These are phyloP conservation scores for Lenwebbia sp. DNA, from an alignment of 345 rosid genomes.

Conservation along the genomic window DNA sequence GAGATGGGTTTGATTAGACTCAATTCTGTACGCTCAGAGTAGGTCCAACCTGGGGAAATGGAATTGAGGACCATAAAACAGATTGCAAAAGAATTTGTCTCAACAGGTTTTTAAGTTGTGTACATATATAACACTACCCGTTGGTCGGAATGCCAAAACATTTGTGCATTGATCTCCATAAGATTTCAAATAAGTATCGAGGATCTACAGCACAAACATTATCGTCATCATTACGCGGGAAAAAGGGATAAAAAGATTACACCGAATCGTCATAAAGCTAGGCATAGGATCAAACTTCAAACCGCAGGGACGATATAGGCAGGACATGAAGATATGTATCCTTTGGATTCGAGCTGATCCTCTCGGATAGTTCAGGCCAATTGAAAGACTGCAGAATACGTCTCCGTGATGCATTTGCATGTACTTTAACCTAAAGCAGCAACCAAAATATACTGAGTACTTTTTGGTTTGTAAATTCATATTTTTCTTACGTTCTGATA, in stretches of 20 bases:
- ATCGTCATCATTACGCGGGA: not conserved
- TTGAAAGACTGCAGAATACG: slow-evolving; percentile 48
- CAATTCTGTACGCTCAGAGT: slow-evolving; percentile 53
- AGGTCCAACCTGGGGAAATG: slow-evolving; percentile 58
- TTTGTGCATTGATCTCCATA: slow-evolving; percentile 32
- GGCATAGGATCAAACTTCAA: slow-evolving; percentile 33
- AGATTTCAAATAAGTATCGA: slow-evolving; percentile 37
- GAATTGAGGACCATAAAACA: not conserved
- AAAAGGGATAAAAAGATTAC: not conserved
- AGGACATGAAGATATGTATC: slow-evolving; percentile 63
- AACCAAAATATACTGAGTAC: not conserved
- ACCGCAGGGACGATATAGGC: slow-evolving; percentile 52
- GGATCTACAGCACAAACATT: slow-evolving; percentile 15
- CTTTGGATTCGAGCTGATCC: slow-evolving; percentile 49
- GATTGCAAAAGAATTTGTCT: not conserved
- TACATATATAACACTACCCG: slow-evolving; percentile 23
- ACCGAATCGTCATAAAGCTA: not conserved
- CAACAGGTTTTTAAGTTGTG: not conserved
- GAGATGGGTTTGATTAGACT: slow-evolving; percentile 51
- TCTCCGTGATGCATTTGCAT: slow-evolving; percentile 54
- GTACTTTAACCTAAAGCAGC: slow-evolving; percentile 42
- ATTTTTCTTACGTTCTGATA: not conserved
- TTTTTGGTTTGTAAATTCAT: not conserved
- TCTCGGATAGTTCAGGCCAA: slow-evolving; percentile 55
- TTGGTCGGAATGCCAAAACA: slow-evolving; percentile 70